These are phyloP conservation scores for Lachnellula subtilissima DNA, from an alignment of 2,329 filamentous ascomycete species.

Conservation along the genomic window DNA sequence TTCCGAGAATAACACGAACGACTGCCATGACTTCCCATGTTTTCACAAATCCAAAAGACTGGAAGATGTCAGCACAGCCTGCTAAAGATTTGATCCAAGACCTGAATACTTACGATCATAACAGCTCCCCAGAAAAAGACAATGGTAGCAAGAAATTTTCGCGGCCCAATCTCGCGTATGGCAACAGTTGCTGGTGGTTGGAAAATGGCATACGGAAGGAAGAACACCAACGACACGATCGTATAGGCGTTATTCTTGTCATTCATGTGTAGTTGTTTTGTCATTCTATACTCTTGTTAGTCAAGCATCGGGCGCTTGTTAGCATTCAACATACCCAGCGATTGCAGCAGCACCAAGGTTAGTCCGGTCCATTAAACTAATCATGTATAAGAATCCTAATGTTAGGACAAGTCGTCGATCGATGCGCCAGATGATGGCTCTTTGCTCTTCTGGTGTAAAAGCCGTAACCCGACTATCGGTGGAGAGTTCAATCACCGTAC, in stretches of 20 bases:
- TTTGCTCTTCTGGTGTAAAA: constrained; percentile 59
- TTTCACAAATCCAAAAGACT: constrained; percentile 33
- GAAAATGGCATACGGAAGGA: constrained; percentile 67
- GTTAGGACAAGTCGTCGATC: constrained; percentile 61
- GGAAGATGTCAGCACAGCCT: neutral
- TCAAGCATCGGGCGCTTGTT: neutral
- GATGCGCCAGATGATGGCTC: constrained; percentile 62
- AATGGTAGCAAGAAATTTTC: constrained; percentile 50
- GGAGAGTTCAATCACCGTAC: constrained; percentile 2
- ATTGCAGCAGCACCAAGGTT: constrained; percentile 71
- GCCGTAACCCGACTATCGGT: constrained; percentile 16
- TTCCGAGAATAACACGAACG: constrained; percentile 27
- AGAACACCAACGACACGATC: constrained; percentile 69
- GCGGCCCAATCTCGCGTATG: constrained; percentile 61
- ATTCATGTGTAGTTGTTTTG: constrained; percentile 14
- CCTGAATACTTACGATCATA: constrained; percentile 34
- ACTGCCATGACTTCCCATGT: constrained; percentile 26
- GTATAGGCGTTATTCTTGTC: constrained; percentile 32
- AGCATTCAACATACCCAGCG: constrained; percentile 49
- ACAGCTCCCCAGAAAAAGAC: constrained; percentile 38
- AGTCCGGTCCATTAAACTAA: constrained; percentile 73
- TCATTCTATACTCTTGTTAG: constrained; percentile 14
- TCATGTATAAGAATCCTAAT: constrained; percentile 65
- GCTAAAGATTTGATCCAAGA: too few relatives aligned
- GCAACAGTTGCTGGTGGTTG: constrained; percentile 68